Evolutionary conservation across 2,329 filamentous ascomycete species (phyloP).

Genomic region (Aulographum hederae): DNA sequence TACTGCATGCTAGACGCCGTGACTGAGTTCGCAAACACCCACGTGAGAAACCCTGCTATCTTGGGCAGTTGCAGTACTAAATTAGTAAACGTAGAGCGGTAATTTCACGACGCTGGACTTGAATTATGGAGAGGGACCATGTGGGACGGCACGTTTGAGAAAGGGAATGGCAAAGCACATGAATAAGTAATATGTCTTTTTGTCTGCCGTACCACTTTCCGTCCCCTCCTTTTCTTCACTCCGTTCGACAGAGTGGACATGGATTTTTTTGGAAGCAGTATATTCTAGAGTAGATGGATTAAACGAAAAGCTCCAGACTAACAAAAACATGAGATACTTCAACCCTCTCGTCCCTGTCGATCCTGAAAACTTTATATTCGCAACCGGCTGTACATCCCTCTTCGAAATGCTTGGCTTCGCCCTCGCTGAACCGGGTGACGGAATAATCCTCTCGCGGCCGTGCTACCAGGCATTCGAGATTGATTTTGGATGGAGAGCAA

Average conservation of each 20-base stretch:
- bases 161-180: slow-evolving; percentile 22
- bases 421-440: slow-evolving; percentile 25
- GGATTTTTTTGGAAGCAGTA: no score
- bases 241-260: no score
- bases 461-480: slow-evolving; percentile 30
- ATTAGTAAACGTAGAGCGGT: no score
- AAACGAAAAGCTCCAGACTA: no score
- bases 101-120: slow-evolving; percentile 16
- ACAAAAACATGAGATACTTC: no score
- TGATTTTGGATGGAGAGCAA: slow-evolving; percentile 28
- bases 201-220: no score
- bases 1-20: slow-evolving; percentile 17
- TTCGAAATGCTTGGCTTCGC: slow-evolving; percentile 24
- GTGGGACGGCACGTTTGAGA: slow-evolving; percentile 19
- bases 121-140: slow-evolving; percentile 22
- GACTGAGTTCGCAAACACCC: slow-evolving; percentile 18
- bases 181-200: no score
- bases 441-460: slow-evolving; percentile 26
- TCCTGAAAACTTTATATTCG: slow-evolving; percentile 19
- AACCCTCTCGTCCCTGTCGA: slow-evolving; percentile 15
- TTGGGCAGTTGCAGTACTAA: no score
- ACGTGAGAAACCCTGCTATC: no score
- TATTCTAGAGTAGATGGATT: no score
- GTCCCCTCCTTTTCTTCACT: no score
- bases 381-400: slow-evolving; percentile 23